Base-by-base conservation (phyloP, 2,329 filamentous ascomycete species). In the Fusarium succisae region DNA sequence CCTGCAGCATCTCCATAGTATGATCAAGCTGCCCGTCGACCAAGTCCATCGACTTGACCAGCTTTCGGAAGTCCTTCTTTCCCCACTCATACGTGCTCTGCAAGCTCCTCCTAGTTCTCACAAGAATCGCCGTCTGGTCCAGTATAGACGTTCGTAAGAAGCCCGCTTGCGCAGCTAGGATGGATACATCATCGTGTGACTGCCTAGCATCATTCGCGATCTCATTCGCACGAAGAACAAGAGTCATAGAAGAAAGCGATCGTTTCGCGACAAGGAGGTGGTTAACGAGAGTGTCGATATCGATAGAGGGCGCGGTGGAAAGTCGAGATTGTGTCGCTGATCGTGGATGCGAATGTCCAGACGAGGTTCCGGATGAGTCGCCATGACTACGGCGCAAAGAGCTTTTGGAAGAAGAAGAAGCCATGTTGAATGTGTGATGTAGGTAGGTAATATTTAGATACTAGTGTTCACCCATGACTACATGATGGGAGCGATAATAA, bases 181-280 rank as follows among this genome's bases (percentile, higher is more conserved):
- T 87, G 60, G 94, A 91, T 54, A 91, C 92, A 76, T 96, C 92
- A 79, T 97, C 94, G 73, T 98, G 87, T 39, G 94, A 89, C 38
- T 88, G 85, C 39, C 94, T 92, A 9, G 95, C 94, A 20, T 90
- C 87, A 26, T 90, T 94, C 50, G 96, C 93, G 63, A 98, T 91
- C 79, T 97, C 93, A 80, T 96, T 95, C 74, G 95, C 95, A 68
- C 94, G 93, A 80, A 94, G 92, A 58, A 98, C 94, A 69, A 93
- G 91, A 47, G 88, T 90, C 81, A 97, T 95, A 17, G 94, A 94
- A 22, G 93, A 93, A 9, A 98, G 88, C 3, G 95, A 95, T 50
- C 94, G 91, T 81, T 98, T 98, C 14, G 96, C 93, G 37, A 93
- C 92, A 45, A 98, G 90, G 41, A 98, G 92, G 83, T 97, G 91